Evolutionary conservation across 2,329 filamentous ascomycete species (phyloP).

Genomic region (Mycosphaerella arachidis): DNA sequence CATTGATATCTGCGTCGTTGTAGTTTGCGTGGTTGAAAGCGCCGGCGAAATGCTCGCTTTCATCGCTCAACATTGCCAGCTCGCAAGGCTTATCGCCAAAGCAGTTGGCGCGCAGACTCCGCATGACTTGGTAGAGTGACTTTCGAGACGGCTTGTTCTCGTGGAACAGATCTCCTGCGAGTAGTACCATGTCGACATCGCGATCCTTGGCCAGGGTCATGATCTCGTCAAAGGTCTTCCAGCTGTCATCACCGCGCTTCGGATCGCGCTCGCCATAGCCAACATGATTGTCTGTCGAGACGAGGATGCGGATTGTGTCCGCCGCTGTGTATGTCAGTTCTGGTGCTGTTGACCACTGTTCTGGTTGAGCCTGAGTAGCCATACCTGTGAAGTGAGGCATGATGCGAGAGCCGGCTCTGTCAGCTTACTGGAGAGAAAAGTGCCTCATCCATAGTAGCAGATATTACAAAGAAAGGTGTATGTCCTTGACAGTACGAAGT

Average conservation of each 20-base stretch:
- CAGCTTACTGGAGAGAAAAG: background rate
- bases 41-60: conserved; percentile 72
- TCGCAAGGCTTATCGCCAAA: conserved; percentile 93
- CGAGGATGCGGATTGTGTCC: conserved; percentile 89
- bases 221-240: conserved; percentile 92
- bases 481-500: background rate
- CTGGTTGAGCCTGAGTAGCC: background rate
- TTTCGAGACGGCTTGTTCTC: conserved; percentile 97
- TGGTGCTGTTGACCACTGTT: background rate
- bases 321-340: conserved; percentile 42
- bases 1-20: conserved; percentile 93
- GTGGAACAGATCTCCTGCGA: conserved; percentile 93
- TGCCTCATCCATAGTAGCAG: background rate
- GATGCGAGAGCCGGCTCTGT: background rate
- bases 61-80: conserved; percentile 89
- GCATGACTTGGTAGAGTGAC: conserved; percentile 96
- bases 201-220: conserved; percentile 80
- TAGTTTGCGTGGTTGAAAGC: conserved; percentile 96
- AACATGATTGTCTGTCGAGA: conserved; percentile 96
- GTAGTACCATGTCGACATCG: conserved; percentile 96
- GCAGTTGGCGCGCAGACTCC: conserved; percentile 86
- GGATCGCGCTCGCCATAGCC: conserved; percentile 91
- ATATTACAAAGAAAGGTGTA: background rate
- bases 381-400: conserved; percentile 20
- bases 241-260: conserved; percentile 94